phyloP scores from a whole-genome alignment of 257 asterid genomes.

The Solanum neorickii region DNA sequence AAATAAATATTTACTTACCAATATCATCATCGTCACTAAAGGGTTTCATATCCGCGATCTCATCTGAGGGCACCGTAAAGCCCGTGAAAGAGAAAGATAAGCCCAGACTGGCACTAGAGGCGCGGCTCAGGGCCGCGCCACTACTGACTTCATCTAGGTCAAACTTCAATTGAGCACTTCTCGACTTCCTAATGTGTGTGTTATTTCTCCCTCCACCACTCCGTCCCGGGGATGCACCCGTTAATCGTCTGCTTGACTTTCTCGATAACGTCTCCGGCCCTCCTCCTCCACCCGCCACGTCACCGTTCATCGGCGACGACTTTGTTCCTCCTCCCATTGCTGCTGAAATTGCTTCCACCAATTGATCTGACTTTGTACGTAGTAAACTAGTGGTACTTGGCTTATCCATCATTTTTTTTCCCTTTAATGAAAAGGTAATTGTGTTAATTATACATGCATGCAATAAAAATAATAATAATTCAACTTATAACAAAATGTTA shows the following conservation, averaged over 20 bases:
- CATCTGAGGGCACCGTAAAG: conserved; percentile 71
- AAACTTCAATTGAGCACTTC: conserved; percentile 82
- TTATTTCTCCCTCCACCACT: conserved; percentile 22
- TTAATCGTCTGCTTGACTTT: conserved; percentile 51
- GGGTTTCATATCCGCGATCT: conserved; percentile 43
- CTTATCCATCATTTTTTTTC: conserved; percentile 27
- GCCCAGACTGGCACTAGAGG: conserved; percentile 94
- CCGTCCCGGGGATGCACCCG: conserved; percentile 53
- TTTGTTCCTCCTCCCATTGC: conserved; percentile 47
- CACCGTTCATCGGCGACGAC: conserved; percentile 22
- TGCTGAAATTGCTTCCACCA: conserved; percentile 65
- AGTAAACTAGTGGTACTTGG: conserved; percentile 26
- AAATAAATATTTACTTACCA: conserved; percentile 26
- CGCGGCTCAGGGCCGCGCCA: conserved; percentile 92
- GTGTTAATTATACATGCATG: background rate
- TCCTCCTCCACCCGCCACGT: background rate
- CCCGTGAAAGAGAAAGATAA: conserved; percentile 87
- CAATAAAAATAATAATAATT: background rate
- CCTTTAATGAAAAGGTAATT: background rate
- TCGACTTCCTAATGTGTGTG: conserved; percentile 72
- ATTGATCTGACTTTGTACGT: conserved; percentile 86
- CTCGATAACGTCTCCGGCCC: conserved; percentile 35
- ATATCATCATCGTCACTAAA: conserved; percentile 74
- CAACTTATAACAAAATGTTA: background rate
- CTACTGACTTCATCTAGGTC: conserved; percentile 78